These are phyloP conservation scores for Mycena venus DNA, from an alignment of 768 basidiomycete species.

Conservation along the genomic window DNA sequence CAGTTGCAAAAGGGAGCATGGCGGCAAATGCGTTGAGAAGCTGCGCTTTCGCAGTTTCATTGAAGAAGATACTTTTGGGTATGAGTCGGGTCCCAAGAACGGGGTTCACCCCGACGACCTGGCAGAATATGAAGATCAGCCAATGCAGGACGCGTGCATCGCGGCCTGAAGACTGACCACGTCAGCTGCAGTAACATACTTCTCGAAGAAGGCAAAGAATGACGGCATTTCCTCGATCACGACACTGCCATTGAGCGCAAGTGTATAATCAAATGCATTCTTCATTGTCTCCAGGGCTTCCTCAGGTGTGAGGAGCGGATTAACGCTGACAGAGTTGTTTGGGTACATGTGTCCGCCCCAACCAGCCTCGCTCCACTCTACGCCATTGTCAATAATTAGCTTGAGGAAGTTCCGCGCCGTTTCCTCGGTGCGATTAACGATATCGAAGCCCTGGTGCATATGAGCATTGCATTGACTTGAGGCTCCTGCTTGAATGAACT, in stretches of 20 bases:
- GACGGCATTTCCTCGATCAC: slow-evolving; percentile 45
- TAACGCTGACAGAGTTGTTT: slow-evolving; percentile 43
- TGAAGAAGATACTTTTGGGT: slow-evolving; percentile 39
- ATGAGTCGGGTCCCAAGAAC: slow-evolving; percentile 43
- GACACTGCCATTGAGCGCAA: slow-evolving; percentile 42
- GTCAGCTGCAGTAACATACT: slow-evolving; percentile 41
- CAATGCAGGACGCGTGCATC: neutral
- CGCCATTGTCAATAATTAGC: slow-evolving; percentile 42
- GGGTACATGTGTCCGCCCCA: slow-evolving; percentile 52
- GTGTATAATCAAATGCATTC: slow-evolving; percentile 39
- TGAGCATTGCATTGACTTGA: slow-evolving; percentile 9
- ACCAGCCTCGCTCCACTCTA: slow-evolving; percentile 45
- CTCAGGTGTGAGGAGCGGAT: slow-evolving; percentile 39
- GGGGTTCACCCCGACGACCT: slow-evolving; percentile 10
- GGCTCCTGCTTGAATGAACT: neutral
- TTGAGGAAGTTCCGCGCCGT: slow-evolving; percentile 40
- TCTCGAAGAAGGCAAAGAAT: slow-evolving; percentile 48
- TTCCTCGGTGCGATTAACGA: slow-evolving; percentile 34
- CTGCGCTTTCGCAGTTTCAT: slow-evolving; percentile 30
- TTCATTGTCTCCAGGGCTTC: slow-evolving; percentile 45
- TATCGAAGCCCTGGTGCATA: slow-evolving; percentile 37
- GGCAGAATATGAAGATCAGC: neutral
- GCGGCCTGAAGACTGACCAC: slow-evolving; percentile 33
- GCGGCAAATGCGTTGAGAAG: slow-evolving; percentile 20
- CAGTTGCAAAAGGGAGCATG: slow-evolving; percentile 34